Evolutionary conservation across 768 basidiomycete genomes (phyloP).

Genomic region (Kwoniella bestiolae): DNA sequence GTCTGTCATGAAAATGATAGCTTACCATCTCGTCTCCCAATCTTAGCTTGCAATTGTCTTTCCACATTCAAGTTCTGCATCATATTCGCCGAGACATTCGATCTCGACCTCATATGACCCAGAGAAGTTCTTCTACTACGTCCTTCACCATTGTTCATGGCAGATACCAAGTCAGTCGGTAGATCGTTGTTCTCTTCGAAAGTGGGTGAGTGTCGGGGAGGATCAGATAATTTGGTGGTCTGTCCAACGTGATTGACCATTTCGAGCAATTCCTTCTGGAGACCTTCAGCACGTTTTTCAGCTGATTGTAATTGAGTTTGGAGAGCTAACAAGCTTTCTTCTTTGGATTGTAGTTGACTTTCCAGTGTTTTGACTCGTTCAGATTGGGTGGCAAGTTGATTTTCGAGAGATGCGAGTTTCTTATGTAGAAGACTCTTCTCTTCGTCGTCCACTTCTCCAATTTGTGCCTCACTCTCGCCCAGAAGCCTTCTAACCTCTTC

Average conservation of each 20-base stretch:
- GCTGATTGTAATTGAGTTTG: neutral
- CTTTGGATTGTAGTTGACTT: neutral
- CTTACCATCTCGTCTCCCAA: constrained; percentile 24
- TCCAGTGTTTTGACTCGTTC: constrained; percentile 1
- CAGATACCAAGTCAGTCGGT: constrained; percentile 11
- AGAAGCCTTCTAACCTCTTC: neutral
- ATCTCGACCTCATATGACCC: constrained; percentile 22
- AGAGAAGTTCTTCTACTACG: constrained; percentile 14
- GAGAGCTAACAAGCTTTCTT: neutral
- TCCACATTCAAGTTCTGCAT: constrained; percentile 19
- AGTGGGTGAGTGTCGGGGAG: constrained; percentile 5
- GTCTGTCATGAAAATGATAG: neutral
- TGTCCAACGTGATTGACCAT: constrained; percentile 24
- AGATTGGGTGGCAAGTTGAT: neutral
- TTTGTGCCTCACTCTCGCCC: neutral
- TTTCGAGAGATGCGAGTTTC: constrained; percentile 5
- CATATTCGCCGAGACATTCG: constrained; percentile 3
- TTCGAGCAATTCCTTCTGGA: constrained; percentile 21
- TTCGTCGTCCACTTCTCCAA: neutral
- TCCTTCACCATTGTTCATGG: neutral
- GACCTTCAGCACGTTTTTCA: constrained; percentile 12
- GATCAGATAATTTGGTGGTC: constrained; percentile 17
- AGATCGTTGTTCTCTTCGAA: constrained; percentile 2
- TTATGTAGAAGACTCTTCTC: constrained; percentile 2
- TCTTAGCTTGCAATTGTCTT: constrained; percentile 19